Base-by-base conservation (phyloP, 164 flowering plant species). In the Echeveria elegans region DNA sequence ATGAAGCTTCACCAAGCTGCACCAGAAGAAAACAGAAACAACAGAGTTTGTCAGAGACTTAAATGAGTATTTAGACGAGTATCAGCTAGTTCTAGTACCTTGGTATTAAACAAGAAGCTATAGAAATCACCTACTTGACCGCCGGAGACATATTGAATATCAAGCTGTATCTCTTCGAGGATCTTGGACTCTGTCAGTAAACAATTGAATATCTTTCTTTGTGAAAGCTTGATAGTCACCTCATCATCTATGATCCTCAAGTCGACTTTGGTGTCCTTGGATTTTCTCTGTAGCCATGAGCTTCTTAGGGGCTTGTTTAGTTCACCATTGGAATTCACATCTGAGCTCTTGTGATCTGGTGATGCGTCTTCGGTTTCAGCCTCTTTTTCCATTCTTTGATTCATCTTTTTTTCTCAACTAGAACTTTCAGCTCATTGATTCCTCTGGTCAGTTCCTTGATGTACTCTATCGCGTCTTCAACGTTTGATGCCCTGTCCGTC, bases 121-220 rank as follows among this genome's bases (percentile, higher is more conserved):
- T 80, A 84, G 67, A 81, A 74, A 63, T 88, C 97, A 1, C 99
- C 96, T 50, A 89, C 81, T 52, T 81, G 86, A 19, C 96, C 97
- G 2, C 97, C 99, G 6, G 96, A 90, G 60, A 85, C 90, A 77
- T 95, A 97, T 66, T 85, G 92, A 52, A 95, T 84, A 69, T 92
- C 92, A 29, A 95, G 75, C 74, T 86, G 89, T 65, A 92, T 91
- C 37, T 95, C 96, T 16, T 92, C 90, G 36, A 95, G 90, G 23
- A 82, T 81, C 69, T 78, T 86, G 59, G 97, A 92, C 28, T 86
- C 94, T 28, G 72, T 50, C 45, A 92, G 81, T 76, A 95, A 71
- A 72, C 89, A 86, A 67, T 85, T 87, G 71, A 82, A 77, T 72
- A 82, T 89, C 83, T 87, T 92, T 63, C 90, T 72, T 73, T 88